Conservation (phyloP, 768 basidiomycete genomes). For the Lyophyllum semitale region DNA sequence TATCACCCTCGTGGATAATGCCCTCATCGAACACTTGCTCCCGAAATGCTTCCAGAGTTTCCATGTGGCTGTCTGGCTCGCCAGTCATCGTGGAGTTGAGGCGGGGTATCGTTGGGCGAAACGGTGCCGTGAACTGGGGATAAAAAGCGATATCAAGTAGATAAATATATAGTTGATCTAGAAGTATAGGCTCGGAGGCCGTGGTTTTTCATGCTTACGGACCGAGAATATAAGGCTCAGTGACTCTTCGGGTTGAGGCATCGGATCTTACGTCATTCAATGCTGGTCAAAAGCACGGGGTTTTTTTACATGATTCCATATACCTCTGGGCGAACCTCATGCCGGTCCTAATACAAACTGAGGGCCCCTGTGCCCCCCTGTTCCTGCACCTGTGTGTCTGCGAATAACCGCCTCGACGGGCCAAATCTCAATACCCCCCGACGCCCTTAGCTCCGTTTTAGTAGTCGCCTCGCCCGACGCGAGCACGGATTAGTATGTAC, state of each 20-base stretch:
- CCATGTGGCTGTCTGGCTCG: constrained; percentile 20
- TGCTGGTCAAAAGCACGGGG: too few relatives aligned
- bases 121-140: background rate
- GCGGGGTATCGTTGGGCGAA: background rate
- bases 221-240: background rate
- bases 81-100: constrained; percentile 8
- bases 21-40: constrained; percentile 51
- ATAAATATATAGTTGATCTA: too few relatives aligned
- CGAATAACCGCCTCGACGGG: too few relatives aligned
- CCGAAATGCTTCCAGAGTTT: constrained; percentile 52
- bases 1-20: constrained; percentile 59
- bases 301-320: too few relatives aligned
- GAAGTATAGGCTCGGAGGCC: background rate
- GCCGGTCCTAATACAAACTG: too few relatives aligned
- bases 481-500: too few relatives aligned
- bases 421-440: too few relatives aligned
- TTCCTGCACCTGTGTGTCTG: too few relatives aligned
- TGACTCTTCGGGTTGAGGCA: constrained; percentile 1
- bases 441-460: too few relatives aligned
- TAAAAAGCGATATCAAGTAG: background rate
- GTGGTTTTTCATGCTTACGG: background rate
- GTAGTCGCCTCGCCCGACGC: too few relatives aligned
- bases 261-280: constrained; percentile 3
- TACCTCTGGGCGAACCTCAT: too few relatives aligned
- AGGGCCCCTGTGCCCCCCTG: too few relatives aligned